Base-by-base conservation (phyloP, 805 yeast genomes). In the Millerago galiae region DNA sequence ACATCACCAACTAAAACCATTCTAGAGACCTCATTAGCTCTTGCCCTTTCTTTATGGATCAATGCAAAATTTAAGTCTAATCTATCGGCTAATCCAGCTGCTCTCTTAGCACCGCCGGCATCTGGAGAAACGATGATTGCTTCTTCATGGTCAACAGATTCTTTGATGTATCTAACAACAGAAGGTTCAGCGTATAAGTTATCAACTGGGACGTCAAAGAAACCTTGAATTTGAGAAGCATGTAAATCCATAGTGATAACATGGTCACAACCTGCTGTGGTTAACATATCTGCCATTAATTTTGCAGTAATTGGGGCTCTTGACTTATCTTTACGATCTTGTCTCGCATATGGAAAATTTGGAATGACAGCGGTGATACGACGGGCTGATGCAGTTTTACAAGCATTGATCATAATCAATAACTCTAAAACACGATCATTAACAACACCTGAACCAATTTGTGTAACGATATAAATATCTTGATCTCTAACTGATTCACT, bases 1-100 rank as follows among this genome's bases (percentile, higher is more conserved):
- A 85, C 95, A 65, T 85, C 93, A 57, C 95, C 95, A 39, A 85
- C 95, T 40, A 85, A 69, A 17, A 83, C 90, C 95, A 85, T 85
- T 59, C 83, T 72, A 34, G 86, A 78, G 31, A 85, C 90, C 59
- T 84, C 93, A 58, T 85, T 85, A 25, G 93, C 93, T 49, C 81
- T 72, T 18, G 83, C 86, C 61, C 95, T 72, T 64, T 85, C 95
- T 61, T 85, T 85, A 63, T 85, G 93, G 53, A 85, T 84, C 63
- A 85, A 74, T 17, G 93, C 93, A 65, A 85, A 85, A 58, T 83
- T 83, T 59, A 83, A 67, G 61, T 85, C 93, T 50, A 85, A 65
- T 47, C 82, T 73, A 60, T 84, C 93, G 40, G 93, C 93, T 50
- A 85, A 67, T 9, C 83, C 81, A 9, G 93, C 93, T n/a, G 86